Conservation (phyloP, 2,329 filamentous ascomycete genomes). For the Zymoseptoria brevis region DNA sequence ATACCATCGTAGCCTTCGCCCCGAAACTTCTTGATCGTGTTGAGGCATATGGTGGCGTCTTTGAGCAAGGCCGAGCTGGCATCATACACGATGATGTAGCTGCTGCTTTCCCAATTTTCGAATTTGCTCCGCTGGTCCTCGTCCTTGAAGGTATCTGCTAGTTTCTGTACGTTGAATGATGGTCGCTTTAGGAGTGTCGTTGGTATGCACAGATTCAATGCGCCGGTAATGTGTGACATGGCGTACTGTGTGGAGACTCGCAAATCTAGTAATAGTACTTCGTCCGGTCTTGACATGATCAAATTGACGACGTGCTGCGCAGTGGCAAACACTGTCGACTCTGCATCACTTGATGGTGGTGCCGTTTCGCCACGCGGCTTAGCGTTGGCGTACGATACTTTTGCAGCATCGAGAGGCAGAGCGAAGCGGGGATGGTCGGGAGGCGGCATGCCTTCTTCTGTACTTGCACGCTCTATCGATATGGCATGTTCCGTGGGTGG, state of each 20-base stretch:
- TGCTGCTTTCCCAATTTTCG: conserved; percentile 63
- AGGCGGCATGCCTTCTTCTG: conserved; percentile 15
- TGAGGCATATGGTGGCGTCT: conserved; percentile 71
- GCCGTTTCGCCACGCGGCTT: conserved; percentile 42
- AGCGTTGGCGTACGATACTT: conserved; percentile 7
- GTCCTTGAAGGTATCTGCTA: conserved; percentile 77
- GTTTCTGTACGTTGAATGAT: conserved; percentile 80
- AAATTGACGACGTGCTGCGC: conserved; percentile 44
- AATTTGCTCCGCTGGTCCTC: conserved; percentile 65
- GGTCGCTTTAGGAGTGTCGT: conserved; percentile 86
- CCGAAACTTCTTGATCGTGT: conserved; percentile 88
- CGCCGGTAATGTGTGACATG: conserved; percentile 65
- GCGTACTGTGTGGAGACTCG: conserved; percentile 78
- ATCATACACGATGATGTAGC: conserved; percentile 82
- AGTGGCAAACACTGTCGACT: conserved; percentile 37
- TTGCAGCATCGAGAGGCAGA: conserved; percentile 24
- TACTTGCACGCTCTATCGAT: conserved; percentile 28
- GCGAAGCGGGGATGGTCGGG: conserved; percentile 20
- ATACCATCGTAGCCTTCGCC: conserved; percentile 72
- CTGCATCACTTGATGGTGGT: conserved; percentile 27
- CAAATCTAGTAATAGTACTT: conserved; percentile 71
- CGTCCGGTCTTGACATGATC: conserved; percentile 37
- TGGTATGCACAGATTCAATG: conserved; percentile 87
- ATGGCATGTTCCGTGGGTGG: conserved; percentile 35
- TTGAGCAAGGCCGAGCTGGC: conserved; percentile 65